Conservation (phyloP, 2,329 filamentous ascomycete genomes). For the Rutstroemia sp. region DNA sequence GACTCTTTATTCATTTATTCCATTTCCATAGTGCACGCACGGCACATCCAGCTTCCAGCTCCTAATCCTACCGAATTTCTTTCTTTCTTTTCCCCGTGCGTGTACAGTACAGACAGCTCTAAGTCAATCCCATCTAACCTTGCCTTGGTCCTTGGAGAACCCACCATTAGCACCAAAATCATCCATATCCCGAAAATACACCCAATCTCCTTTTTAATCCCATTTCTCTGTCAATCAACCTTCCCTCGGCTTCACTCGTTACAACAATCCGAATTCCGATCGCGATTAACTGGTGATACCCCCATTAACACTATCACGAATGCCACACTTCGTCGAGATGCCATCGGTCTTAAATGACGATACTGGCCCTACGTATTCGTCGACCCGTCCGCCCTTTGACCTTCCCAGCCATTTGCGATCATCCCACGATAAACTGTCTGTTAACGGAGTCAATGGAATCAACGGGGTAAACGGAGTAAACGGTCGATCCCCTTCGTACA, state of each 20-base stretch:
- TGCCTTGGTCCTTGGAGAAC: neutral
- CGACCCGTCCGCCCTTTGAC: constrained; percentile 25
- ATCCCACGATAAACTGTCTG: constrained; percentile 27
- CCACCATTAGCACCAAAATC: neutral
- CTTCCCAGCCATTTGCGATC: constrained; percentile 32
- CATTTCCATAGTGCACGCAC: neutral
- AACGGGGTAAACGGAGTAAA: constrained; percentile 13
- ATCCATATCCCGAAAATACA: neutral
- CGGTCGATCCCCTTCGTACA: constrained; percentile 21
- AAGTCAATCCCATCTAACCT: neutral
- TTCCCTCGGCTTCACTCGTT: neutral
- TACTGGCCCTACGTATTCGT: constrained; percentile 24
- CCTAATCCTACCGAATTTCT: no score
- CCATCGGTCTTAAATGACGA: constrained; percentile 42
- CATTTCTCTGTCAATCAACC: neutral
- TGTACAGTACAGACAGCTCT: neutral
- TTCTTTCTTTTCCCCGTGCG: no score
- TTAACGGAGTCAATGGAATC: constrained; percentile 18
- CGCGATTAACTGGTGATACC: constrained; percentile 22
- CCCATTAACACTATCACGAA: constrained; percentile 20
- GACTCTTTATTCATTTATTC: neutral
- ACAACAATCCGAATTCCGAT: constrained; percentile 12
- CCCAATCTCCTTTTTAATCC: constrained; percentile 3
- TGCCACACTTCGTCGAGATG: constrained; percentile 42
- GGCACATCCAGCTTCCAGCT: no score